A percentile compares a stretch with the other conserved stretches of the same genome.
phyloP scores from a whole-genome alignment of 2,329 filamentous ascomycete genomes.

The Akanthomyces muscarius region DNA sequence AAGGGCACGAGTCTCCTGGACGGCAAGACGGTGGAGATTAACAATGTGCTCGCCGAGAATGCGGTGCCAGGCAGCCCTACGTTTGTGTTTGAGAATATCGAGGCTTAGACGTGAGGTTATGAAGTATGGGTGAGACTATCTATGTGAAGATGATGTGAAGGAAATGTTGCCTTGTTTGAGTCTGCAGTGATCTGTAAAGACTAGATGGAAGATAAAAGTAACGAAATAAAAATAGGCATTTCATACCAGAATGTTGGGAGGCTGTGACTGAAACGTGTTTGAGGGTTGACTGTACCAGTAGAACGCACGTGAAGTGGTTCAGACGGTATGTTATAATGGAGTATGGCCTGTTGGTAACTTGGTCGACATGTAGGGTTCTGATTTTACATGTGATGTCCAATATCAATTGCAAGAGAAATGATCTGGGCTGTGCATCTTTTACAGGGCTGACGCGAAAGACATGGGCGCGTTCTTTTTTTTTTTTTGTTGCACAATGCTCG shows the following conservation, averaged over 20 bases:
- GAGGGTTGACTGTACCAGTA: not conserved
- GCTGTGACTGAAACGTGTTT: not conserved
- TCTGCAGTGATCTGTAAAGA: constrained; percentile 8
- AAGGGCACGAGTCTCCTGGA: constrained; percentile 53
- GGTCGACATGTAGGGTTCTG: too few relatives aligned
- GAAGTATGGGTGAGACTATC: not conserved
- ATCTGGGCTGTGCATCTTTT: too few relatives aligned
- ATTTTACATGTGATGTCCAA: too few relatives aligned
- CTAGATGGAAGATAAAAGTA: not conserved
- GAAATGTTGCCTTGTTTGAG: not conserved
- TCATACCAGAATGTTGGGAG: not conserved
- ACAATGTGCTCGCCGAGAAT: constrained; percentile 58
- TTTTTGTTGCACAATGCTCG: not conserved
- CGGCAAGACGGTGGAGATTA: constrained; percentile 53
- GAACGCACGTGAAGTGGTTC: not conserved
- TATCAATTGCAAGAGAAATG: too few relatives aligned
- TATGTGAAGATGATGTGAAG: not conserved
- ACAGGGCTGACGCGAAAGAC: too few relatives aligned
- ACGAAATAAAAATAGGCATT: not conserved
- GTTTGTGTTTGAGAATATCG: constrained; percentile 81
- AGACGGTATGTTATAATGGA: not conserved
- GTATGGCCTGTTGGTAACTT: not conserved
- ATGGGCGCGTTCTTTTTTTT: too few relatives aligned
- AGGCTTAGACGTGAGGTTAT: constrained; percentile 28
- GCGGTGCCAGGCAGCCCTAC: constrained; percentile 79